Conservation (phyloP, 768 basidiomycete species). For the Gelatoporia subvermispora region DNA sequence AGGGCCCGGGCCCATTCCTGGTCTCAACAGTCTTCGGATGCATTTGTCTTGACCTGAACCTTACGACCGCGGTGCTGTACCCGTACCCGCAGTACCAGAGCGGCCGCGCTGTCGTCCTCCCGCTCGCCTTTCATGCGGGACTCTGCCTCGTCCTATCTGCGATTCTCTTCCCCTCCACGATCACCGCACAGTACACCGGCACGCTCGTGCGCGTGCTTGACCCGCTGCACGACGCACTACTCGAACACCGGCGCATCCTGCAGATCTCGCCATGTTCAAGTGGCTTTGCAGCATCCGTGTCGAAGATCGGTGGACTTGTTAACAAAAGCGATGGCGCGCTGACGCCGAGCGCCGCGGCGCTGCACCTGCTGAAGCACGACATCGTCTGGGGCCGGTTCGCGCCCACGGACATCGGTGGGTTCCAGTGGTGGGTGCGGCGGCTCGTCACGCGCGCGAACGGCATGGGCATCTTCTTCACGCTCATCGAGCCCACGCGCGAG, state of each 20-base stretch:
- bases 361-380: conserved; percentile 52
- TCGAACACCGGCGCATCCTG: conserved; percentile 43
- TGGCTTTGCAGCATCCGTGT: conserved; percentile 35
- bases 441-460: conserved; percentile 59
- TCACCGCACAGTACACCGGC: conserved; percentile 54
- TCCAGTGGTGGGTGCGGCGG: conserved; percentile 46
- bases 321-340: conserved; percentile 44
- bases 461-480: conserved; percentile 52
- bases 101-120: conserved; percentile 49
- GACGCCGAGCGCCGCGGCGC: conserved; percentile 45
- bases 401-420: conserved; percentile 46
- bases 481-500: conserved; percentile 61
- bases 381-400: conserved; percentile 56
- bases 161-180: conserved; percentile 57
- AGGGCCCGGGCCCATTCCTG: conserved; percentile 61
- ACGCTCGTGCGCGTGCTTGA: conserved; percentile 43
- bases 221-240: conserved; percentile 42
- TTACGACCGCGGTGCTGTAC: conserved; percentile 54
- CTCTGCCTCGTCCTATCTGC: conserved; percentile 48
- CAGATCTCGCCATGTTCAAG: conserved; percentile 35
- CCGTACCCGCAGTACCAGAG: conserved; percentile 65
- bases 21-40: conserved; percentile 55
- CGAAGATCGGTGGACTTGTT: conserved; percentile 29
- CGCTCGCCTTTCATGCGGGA: conserved; percentile 54
- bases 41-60: conserved; percentile 53